Conservation (phyloP, 169 alveolate species). For the Cryptosporidium felis region DNA sequence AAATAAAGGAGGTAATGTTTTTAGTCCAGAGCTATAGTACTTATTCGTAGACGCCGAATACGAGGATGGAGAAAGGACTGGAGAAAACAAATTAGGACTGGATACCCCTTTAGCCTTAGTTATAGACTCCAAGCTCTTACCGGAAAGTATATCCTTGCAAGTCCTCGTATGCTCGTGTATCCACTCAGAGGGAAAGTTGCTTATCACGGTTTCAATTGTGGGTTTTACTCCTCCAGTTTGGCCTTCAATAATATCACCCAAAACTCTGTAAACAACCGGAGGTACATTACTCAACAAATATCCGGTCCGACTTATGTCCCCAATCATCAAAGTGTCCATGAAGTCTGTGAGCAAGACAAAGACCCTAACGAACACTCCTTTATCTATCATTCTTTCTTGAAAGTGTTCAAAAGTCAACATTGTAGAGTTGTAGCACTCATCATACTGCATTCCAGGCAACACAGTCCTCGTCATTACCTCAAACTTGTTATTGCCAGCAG, state of each 20-base stretch:
- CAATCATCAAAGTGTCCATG: constrained; percentile 46
- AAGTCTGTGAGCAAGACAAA: constrained; percentile 56
- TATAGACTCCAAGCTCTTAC: constrained; percentile 30
- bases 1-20: constrained; percentile 31
- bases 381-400: constrained; percentile 17
- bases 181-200: constrained; percentile 68
- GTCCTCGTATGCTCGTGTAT: constrained; percentile 68
- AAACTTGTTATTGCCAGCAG: background rate
- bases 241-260: background rate
- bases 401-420: constrained; percentile 27
- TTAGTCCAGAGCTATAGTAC: background rate
- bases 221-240: background rate
- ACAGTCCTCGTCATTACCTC: constrained; percentile 69
- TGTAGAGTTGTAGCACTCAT: constrained; percentile 65
- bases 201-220: constrained; percentile 33
- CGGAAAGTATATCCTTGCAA: constrained; percentile 45
- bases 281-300: constrained; percentile 51
- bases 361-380: constrained; percentile 12
- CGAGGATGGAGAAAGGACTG: background rate
- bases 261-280: background rate
- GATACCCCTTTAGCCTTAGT: background rate
- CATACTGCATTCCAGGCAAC: constrained; percentile 64
- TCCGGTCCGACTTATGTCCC: constrained; percentile 40
- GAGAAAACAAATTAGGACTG: constrained; percentile 12
- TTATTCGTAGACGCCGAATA: background rate